A percentile compares a stretch with the other conserved stretches of the same genome.
Conservation (phyloP, 2,329 filamentous ascomycete genomes). For the Colletotrichum filicis region DNA sequence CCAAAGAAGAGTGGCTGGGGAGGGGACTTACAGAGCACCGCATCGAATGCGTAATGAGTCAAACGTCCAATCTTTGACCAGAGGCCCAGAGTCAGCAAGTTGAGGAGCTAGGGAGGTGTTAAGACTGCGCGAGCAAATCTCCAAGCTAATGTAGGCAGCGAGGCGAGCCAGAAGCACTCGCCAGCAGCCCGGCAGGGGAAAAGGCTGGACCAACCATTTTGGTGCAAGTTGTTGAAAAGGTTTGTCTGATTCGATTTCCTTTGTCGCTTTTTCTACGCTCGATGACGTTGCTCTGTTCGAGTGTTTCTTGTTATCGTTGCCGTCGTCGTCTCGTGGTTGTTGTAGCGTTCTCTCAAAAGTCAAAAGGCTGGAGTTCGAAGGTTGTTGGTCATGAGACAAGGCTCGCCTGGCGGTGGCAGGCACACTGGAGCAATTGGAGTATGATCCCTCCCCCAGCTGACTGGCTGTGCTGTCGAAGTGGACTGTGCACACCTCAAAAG, state of each 20-base stretch:
- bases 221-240: neutral
- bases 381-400: constrained; percentile 30
- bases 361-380: constrained; percentile 7
- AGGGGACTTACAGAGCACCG: constrained; percentile 79
- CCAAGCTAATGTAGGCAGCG: constrained; percentile 6
- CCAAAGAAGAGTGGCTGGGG: neutral
- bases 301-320: neutral
- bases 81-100: constrained; percentile 75
- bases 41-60: constrained; percentile 96
- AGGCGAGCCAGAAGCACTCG: constrained; percentile 28
- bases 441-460: neutral
- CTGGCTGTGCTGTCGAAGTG: constrained; percentile 10
- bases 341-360: constrained; percentile 5
- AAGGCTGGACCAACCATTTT: constrained; percentile 31
- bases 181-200: constrained; percentile 12
- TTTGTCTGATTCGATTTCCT: constrained; percentile 8
- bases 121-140: constrained; percentile 48
- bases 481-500: constrained; percentile 8
- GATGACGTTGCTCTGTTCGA: neutral
- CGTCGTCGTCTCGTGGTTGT: neutral
- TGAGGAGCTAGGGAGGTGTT: constrained; percentile 66
- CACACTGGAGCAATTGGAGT: constrained; percentile 5
- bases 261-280: neutral
- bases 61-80: constrained; percentile 88
- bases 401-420: constrained; percentile 11